Evolutionary conservation across 1,284 basidiomycete species (phyloP).

Genomic region (Rhodotorula sp.): DNA sequence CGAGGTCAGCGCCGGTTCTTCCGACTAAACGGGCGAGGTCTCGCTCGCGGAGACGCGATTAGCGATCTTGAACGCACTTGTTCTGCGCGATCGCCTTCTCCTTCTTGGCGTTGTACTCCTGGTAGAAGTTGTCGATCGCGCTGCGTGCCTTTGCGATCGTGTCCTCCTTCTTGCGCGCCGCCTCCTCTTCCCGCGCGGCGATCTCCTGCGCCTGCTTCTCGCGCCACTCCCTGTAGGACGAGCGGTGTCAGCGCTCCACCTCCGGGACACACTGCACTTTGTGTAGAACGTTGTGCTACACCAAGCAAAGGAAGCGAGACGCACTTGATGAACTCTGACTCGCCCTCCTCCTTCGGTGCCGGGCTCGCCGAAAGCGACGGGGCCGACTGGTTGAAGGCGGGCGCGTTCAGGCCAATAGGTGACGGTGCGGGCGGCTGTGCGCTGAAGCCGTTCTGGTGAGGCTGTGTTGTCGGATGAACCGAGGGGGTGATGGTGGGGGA

Average conservation of each 20-base stretch:
- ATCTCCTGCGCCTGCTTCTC: constrained; percentile 85
- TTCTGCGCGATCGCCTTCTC: constrained; percentile 91
- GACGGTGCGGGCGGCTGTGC: constrained; percentile 51
- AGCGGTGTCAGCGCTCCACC: background rate
- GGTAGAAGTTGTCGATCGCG: constrained; percentile 94
- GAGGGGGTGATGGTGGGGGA: background rate
- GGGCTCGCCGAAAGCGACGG: constrained; percentile 51
- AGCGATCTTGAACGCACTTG: constrained; percentile 66
- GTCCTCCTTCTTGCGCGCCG: constrained; percentile 77
- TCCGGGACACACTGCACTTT: background rate
- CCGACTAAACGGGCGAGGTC: too few relatives aligned
- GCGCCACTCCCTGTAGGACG: constrained; percentile 71
- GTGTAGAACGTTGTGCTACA: too few relatives aligned
- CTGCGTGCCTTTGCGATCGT: constrained; percentile 85
- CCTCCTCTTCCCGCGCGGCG: constrained; percentile 72
- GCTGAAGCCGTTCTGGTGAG: constrained; percentile 52
- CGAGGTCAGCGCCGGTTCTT: too few relatives aligned
- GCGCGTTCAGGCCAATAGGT: constrained; percentile 51
- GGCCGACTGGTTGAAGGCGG: constrained; percentile 61
- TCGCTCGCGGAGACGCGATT: too few relatives aligned
- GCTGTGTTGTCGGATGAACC: constrained; percentile 30
- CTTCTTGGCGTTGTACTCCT: constrained; percentile 88
- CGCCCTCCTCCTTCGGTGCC: constrained; percentile 62
- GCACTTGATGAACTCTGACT: constrained; percentile 83
- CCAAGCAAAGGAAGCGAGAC: constrained; percentile 41